A percentile compares a stretch with the other conserved stretches of the same genome.
Evolutionary conservation across 768 basidiomycete species (phyloP).

Genomic region (Podaxis sp.): DNA sequence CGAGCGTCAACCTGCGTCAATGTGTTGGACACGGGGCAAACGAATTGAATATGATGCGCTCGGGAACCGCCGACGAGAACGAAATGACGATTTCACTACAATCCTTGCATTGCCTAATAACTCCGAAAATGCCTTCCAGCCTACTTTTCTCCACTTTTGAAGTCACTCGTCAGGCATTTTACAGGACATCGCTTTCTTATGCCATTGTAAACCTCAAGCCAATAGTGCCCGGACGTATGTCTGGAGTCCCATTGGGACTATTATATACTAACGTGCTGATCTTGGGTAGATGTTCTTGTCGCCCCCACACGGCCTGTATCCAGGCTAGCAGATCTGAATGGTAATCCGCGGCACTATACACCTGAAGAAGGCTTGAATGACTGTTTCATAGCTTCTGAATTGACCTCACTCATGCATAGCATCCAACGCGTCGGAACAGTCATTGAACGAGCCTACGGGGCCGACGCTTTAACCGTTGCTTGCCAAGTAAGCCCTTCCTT

Average conservation of each 20-base stretch:
- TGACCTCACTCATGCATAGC: constrained; percentile 76
- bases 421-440: constrained; percentile 78
- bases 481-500: constrained; percentile 61
- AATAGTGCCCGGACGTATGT: constrained; percentile 88
- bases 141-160: constrained; percentile 79
- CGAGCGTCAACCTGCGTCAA: background rate
- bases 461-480: constrained; percentile 82
- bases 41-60: background rate
- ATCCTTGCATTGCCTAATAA: background rate
- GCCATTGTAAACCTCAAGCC: constrained; percentile 96
- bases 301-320: constrained; percentile 54
- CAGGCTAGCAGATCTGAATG: constrained; percentile 54
- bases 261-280: background rate
- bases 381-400: constrained; percentile 48
- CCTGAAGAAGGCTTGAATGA: background rate
- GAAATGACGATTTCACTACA: background rate
- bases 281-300: constrained; percentile 56
- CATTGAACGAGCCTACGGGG: constrained; percentile 79
- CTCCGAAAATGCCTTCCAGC: constrained; percentile 24
- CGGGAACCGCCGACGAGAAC: background rate
- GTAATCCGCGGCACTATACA: constrained; percentile 22
- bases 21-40: background rate
- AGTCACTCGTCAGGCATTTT: constrained; percentile 75
- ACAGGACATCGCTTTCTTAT: constrained; percentile 63
- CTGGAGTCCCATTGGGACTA: background rate